Percentiles rank a stretch among this genome's conserved stretches.
These are phyloP conservation scores for Didymella segeticola DNA, from an alignment of 2,329 filamentous ascomycete species.

Conservation along the genomic window DNA sequence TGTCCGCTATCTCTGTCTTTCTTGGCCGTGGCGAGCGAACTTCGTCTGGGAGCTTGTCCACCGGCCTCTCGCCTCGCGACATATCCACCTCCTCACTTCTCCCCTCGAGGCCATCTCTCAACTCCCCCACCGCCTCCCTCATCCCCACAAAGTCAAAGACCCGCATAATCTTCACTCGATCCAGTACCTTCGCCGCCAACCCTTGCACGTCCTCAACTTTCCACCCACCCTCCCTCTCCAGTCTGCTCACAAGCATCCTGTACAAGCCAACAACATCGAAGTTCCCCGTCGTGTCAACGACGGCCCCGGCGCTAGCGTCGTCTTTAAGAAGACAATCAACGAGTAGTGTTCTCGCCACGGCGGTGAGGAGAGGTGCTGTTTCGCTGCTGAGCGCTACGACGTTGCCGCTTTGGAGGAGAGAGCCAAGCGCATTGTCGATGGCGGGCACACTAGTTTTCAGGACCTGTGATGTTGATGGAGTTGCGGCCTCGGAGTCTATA, in stretches of 20 bases:
- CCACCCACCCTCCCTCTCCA: too few species aligned
- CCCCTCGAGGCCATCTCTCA: conserved; percentile 47
- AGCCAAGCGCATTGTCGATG: not conserved
- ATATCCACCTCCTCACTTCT: not conserved
- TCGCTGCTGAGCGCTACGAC: conserved; percentile 3
- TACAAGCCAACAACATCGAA: conserved; percentile 53
- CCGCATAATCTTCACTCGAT: conserved; percentile 57
- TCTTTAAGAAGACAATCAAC: conserved; percentile 48
- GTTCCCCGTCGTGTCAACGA: conserved; percentile 56
- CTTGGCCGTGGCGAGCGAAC: not conserved
- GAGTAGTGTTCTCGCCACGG: conserved; percentile 40
- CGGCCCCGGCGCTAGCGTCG: conserved; percentile 40
- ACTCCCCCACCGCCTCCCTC: conserved; percentile 54
- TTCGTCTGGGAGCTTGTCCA: not conserved
- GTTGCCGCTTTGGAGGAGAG: not conserved
- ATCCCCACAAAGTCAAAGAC: conserved; percentile 59
- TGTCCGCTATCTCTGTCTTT: conserved; percentile 42
- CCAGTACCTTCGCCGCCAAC: conserved; percentile 39
- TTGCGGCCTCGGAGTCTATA: not conserved
- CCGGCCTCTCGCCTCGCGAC: not conserved
- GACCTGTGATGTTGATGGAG: not conserved
- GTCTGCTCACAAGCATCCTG: not conserved
- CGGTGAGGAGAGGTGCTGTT: not conserved
- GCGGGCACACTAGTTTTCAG: not conserved
- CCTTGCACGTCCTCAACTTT: not conserved